Base-by-base conservation (phyloP, 140 eudicot genomes). In the Senecio squalidus region DNA sequence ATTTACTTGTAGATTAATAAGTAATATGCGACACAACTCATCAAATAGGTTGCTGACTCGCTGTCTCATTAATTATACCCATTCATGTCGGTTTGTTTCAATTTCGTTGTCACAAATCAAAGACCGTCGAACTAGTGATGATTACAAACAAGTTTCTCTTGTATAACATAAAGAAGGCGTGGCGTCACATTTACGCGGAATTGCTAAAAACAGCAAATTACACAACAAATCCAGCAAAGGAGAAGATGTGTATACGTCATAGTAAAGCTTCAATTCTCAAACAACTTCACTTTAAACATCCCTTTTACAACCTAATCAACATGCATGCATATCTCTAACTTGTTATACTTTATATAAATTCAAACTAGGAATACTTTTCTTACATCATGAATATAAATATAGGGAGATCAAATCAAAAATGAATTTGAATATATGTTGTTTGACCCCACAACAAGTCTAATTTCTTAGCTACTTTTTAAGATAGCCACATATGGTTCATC, bases 391-490 rank as follows among this genome's bases (percentile, higher is more conserved):
- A 44, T 17, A 43, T 23, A 58, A 15, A 67, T 21, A 68, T 58
- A 34, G 16, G 34, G 28, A 70, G 56, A 40, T 40, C 64, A 61
- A 51, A 60, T 61, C 7, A 22, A 70, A 30, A 40, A 60, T 22
- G 47, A 27, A 6, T 31, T 61, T 52, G 58, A 11, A 48, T 17
- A 39, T 9, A 41, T 16, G 25, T 29, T 30, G 49, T 63, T 48
- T 33, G 60, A 29, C 65, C 59, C 54, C 68, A 68, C 43, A 4
- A 33, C 7, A 48, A 34, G 23, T 17, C 54, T 33, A 47, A 57
- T 10, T 64, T 21, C 43, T 16, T 23, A 38, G 27, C 58, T 58
- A n/a, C n/a, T n/a, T n/a, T n/a, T n/a, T n/a, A n/a, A n/a, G n/a
- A n/a, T n/a, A n/a, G n/a, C n/a, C n/a, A n/a, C n/a, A n/a, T n/a